Evolutionary conservation across 345 rosid species (phyloP).

Genomic region (Boechera stricta): DNA sequence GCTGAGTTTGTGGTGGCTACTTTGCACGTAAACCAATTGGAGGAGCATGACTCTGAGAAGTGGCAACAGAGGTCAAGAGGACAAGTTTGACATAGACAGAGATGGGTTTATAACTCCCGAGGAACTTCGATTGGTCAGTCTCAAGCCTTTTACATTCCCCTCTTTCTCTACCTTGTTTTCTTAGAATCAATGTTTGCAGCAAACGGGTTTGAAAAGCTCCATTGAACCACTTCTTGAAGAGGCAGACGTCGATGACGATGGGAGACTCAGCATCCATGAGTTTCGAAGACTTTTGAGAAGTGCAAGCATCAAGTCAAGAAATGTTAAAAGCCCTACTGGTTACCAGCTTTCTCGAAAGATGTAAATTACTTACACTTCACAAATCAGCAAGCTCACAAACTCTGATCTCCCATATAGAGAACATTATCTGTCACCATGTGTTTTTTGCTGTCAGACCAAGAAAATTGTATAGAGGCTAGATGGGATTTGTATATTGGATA

Average conservation of each 20-base stretch:
- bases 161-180: background rate
- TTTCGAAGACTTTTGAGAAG: slow-evolving; percentile 85
- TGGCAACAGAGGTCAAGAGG: slow-evolving; percentile 79
- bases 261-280: slow-evolving; percentile 84
- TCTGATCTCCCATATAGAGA: slow-evolving; percentile 15
- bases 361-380: slow-evolving; percentile 13
- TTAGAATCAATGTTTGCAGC: slow-evolving; percentile 48
- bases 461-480: slow-evolving; percentile 7
- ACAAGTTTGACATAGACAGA: slow-evolving; percentile 84
- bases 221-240: slow-evolving; percentile 92
- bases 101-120: slow-evolving; percentile 93
- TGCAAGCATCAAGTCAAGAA: slow-evolving; percentile 75
- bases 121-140: slow-evolving; percentile 78
- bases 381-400: background rate
- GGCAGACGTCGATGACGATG: slow-evolving; percentile 91
- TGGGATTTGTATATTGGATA: slow-evolving; percentile 8
- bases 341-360: slow-evolving; percentile 27
- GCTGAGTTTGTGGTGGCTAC: slow-evolving; percentile 90
- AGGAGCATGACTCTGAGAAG: slow-evolving; percentile 88
- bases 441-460: slow-evolving; percentile 4
- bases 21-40: slow-evolving; percentile 82
- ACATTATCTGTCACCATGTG: slow-evolving; percentile 4
- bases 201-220: slow-evolving; percentile 86
- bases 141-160: background rate
- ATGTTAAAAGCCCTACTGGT: slow-evolving; percentile 43